Conservation (phyloP, 73 alveolate genomes). For the Paramecium biaurelia region DNA sequence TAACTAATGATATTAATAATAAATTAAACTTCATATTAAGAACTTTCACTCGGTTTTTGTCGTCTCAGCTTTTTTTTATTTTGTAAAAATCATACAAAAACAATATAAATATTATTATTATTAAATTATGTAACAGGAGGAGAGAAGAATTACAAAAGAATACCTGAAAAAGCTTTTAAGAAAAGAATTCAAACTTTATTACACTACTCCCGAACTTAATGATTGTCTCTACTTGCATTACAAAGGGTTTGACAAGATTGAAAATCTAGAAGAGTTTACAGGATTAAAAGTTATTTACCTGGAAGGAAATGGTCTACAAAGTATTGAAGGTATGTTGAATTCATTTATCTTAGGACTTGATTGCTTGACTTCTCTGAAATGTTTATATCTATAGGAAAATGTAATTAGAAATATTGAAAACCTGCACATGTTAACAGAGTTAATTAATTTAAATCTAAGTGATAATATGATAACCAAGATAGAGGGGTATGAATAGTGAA, state of each 20-base stretch:
- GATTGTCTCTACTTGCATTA: slow-evolving; percentile 96
- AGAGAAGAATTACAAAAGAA: slow-evolving; percentile 55
- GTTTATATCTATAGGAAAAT: slow-evolving; percentile 90
- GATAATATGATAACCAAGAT: slow-evolving; percentile 89
- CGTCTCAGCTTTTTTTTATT: background rate
- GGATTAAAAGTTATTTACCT: slow-evolving; percentile 89
- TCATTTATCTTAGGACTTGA: slow-evolving; percentile 70
- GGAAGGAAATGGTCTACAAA: slow-evolving; percentile 92
- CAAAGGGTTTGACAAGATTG: slow-evolving; percentile 91
- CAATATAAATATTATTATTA: background rate
- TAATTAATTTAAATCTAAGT: slow-evolving; percentile 82
- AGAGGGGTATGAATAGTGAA: slow-evolving; percentile 63
- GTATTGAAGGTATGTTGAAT: slow-evolving; percentile 69
- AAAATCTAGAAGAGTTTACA: slow-evolving; percentile 92
- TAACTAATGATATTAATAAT: background rate
- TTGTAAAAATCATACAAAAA: background rate
- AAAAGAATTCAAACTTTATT: slow-evolving; percentile 85
- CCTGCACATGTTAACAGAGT: slow-evolving; percentile 74
- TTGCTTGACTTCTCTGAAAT: slow-evolving; percentile 71
- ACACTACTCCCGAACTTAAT: slow-evolving; percentile 94
- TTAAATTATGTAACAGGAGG: slow-evolving; percentile 37
- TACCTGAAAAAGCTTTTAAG: slow-evolving; percentile 80
- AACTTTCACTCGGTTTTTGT: background rate
- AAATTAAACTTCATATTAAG: background rate
- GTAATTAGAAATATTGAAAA: slow-evolving; percentile 88